phyloP scores from a whole-genome alignment of 2,329 filamentous ascomycete species.

The Epicoccum sorghinum region DNA sequence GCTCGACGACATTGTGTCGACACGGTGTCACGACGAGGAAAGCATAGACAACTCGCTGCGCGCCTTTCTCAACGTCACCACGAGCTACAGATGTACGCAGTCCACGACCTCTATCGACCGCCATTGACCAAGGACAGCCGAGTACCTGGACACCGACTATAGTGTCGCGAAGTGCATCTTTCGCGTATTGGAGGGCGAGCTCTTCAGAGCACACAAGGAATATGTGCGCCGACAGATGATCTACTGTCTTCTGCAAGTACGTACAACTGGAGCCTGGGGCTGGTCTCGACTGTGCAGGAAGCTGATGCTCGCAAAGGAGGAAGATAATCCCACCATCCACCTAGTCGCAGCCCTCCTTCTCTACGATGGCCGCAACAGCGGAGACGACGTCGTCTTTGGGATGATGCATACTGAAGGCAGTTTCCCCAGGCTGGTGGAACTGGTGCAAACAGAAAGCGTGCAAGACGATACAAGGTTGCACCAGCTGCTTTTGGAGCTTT shows the following conservation, averaged over 20 bases:
- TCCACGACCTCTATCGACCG: background rate
- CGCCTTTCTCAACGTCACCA: slow-evolving; percentile 79
- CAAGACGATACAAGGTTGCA: slow-evolving; percentile 75
- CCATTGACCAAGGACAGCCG: slow-evolving; percentile 56
- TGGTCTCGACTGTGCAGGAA: background rate
- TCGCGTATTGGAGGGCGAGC: slow-evolving; percentile 73
- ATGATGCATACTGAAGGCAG: slow-evolving; percentile 86
- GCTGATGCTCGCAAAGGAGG: slow-evolving; percentile 67
- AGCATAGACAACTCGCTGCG: slow-evolving; percentile 85
- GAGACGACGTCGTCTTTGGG: slow-evolving; percentile 77
- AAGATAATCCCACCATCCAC: slow-evolving; percentile 79
- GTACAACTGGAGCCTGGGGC: slow-evolving; percentile 6
- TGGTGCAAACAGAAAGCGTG: slow-evolving; percentile 70
- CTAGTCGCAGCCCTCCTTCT: slow-evolving; percentile 83
- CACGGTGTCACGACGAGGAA: slow-evolving; percentile 65
- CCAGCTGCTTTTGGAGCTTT: slow-evolving; percentile 79
- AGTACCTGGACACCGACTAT: slow-evolving; percentile 76
- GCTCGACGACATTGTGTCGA: slow-evolving; percentile 69
- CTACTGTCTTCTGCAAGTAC: slow-evolving; percentile 78
- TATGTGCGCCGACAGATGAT: slow-evolving; percentile 94
- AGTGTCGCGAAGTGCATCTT: slow-evolving; percentile 82
- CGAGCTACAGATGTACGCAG: slow-evolving; percentile 67
- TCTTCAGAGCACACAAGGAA: slow-evolving; percentile 77
- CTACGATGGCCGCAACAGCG: slow-evolving; percentile 81
- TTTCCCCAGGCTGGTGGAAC: slow-evolving; percentile 81